Evolutionary conservation across 495 filamentous ascomycete genomes (phyloP).

Genomic region (Astrocystis sublimbata): DNA sequence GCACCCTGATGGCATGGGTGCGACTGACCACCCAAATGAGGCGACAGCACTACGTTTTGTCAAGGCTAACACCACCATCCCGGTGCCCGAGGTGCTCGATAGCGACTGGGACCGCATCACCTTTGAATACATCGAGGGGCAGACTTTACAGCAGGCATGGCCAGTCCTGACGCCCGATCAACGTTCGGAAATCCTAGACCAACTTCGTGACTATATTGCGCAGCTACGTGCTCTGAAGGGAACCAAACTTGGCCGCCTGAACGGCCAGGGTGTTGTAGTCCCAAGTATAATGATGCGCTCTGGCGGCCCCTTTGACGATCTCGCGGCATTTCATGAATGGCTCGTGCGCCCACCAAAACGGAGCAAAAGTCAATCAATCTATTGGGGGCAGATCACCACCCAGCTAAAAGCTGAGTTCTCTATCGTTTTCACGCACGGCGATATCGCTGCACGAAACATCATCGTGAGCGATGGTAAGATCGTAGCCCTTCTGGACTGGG

Average conservation of each 20-base stretch:
- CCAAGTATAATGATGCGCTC: slow-evolving; percentile 16
- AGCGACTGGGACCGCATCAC: slow-evolving; percentile 35
- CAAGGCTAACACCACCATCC: slow-evolving; percentile 21
- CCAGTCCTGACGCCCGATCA: slow-evolving; percentile 19
- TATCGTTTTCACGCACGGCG: slow-evolving; percentile 33
- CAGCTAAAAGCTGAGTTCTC: slow-evolving; percentile 8
- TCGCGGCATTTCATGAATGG: slow-evolving; percentile 14
- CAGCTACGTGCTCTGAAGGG: slow-evolving; percentile 15
- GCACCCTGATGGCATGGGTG: slow-evolving; percentile 12
- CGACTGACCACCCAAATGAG: slow-evolving; percentile 13
- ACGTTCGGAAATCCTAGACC: slow-evolving; percentile 13
- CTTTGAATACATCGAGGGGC: slow-evolving; percentile 35
- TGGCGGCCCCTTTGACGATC: slow-evolving; percentile 11
- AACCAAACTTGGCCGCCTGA: slow-evolving; percentile 11
- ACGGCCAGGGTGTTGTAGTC: slow-evolving; percentile 16
- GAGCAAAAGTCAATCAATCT: slow-evolving; percentile 9
- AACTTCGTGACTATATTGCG: slow-evolving; percentile 17
- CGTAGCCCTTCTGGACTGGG: slow-evolving; percentile 46
- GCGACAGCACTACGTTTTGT: slow-evolving; percentile 15
- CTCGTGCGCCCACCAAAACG: slow-evolving; percentile 14
- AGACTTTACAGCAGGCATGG: slow-evolving; percentile 26
- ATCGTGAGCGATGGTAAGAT: slow-evolving; percentile 36
- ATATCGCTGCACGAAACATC: slow-evolving; percentile 35
- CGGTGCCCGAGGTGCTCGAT: slow-evolving; percentile 22
- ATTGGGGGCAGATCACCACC: slow-evolving; percentile 18